Percentiles rank a stretch among this genome's conserved stretches.
These are phyloP conservation scores for Xanthoconium separans DNA, from an alignment of 1,284 basidiomycete genomes.

Conservation along the genomic window DNA sequence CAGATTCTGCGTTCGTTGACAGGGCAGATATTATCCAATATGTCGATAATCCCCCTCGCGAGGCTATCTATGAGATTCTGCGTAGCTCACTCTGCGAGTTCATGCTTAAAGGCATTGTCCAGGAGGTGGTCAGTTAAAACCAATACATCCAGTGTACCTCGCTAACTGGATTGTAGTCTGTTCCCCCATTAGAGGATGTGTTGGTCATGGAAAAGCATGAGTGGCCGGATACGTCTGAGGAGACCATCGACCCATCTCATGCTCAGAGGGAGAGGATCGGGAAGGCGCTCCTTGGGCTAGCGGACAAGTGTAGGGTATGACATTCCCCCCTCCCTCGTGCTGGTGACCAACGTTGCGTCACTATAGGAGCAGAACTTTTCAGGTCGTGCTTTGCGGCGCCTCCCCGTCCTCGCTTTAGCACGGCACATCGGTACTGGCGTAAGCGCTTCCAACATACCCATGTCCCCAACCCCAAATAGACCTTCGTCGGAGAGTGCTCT, in stretches of 20 bases:
- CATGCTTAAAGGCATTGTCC: slow-evolving; percentile 70
- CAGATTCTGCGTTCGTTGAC: slow-evolving; percentile 94
- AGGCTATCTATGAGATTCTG: slow-evolving; percentile 95
- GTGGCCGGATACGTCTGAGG: slow-evolving; percentile 10
- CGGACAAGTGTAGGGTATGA: slow-evolving; percentile 70
- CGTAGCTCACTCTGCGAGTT: slow-evolving; percentile 82
- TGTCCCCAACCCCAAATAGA: slow-evolving; percentile 9
- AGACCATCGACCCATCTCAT: slow-evolving; percentile 4
- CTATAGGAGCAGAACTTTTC: slow-evolving; percentile 73
- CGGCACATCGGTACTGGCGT: slow-evolving; percentile 65
- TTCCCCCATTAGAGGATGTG: slow-evolving; percentile 63
- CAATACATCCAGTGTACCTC: neutral
- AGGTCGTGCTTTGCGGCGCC: slow-evolving; percentile 83
- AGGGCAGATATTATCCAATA: slow-evolving; percentile 97
- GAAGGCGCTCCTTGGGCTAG: slow-evolving; percentile 60
- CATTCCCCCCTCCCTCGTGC: neutral
- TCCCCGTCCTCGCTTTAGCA: slow-evolving; percentile 91
- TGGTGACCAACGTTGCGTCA: neutral
- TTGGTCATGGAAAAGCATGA: slow-evolving; percentile 46
- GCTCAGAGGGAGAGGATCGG: slow-evolving; percentile 49
- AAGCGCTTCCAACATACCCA: slow-evolving; percentile 9
- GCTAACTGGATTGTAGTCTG: slow-evolving; percentile 42
- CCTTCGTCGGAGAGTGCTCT: slow-evolving; percentile 14
- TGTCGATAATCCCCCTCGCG: slow-evolving; percentile 84
- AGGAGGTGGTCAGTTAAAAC: slow-evolving; percentile 45